Percentiles rank a stretch among this genome's conserved stretches.
phyloP scores from a whole-genome alignment of 352 stramenopile genomes.

The Blastocystis sp. region DNA sequence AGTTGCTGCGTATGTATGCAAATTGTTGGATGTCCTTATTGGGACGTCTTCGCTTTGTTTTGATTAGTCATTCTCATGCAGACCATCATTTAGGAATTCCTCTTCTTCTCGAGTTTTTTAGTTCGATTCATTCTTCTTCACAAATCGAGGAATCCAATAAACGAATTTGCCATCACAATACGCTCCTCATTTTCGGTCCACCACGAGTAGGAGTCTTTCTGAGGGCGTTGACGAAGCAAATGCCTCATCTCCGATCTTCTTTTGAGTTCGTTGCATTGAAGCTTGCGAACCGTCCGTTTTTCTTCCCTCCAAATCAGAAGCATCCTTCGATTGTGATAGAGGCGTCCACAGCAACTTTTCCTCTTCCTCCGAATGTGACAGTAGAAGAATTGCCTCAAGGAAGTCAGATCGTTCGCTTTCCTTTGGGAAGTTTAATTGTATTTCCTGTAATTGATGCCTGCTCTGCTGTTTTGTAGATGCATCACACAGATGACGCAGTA shows the following conservation, averaged over 20 bases:
- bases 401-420: background rate
- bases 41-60: background rate
- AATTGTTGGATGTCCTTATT: background rate
- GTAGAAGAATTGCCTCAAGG: background rate
- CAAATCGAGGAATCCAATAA: background rate
- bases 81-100: constrained; percentile 46
- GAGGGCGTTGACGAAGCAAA: background rate
- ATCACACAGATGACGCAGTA: constrained; percentile 29
- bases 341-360: background rate
- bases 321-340: background rate
- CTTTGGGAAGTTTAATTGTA: background rate
- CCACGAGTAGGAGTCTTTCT: background rate
- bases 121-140: background rate
- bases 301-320: background rate
- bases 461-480: background rate
- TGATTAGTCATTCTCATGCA: constrained; percentile 58
- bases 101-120: constrained; percentile 19
- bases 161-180: background rate
- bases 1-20: constrained; percentile 6
- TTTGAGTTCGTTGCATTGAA: background rate
- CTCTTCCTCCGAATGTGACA: background rate
- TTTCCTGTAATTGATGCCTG: background rate
- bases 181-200: background rate
- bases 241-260: background rate
- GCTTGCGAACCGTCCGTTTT: background rate